Evolutionary conservation across 495 filamentous ascomycete species (phyloP).

Genomic region (Aspergillus sclerotiicarbonarius): DNA sequence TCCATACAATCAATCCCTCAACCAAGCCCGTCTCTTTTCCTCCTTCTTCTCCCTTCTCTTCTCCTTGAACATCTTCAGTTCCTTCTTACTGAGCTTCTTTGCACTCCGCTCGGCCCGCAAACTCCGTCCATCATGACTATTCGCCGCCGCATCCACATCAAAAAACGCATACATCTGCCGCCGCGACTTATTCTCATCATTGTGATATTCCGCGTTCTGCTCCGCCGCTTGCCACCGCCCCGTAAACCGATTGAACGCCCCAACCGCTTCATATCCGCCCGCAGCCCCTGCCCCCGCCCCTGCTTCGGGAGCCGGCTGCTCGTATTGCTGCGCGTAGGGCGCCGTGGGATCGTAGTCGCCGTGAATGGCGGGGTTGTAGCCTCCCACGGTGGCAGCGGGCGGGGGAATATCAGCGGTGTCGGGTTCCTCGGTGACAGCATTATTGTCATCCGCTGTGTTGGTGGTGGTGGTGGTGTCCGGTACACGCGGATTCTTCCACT

Average conservation of each 20-base stretch:
- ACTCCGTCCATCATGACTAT: constrained; percentile 86
- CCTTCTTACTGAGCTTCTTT: constrained; percentile 83
- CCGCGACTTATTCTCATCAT: constrained; percentile 83
- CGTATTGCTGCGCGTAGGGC: constrained; percentile 71
- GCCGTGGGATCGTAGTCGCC: constrained; percentile 94
- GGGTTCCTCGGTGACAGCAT: neutral
- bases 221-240: constrained; percentile 72
- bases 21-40: constrained; percentile 89
- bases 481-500: constrained; percentile 89
- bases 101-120: constrained; percentile 84
- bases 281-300: constrained; percentile 27
- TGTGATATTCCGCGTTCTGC: constrained; percentile 70
- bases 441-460: neutral
- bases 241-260: constrained; percentile 88
- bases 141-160: constrained; percentile 96
- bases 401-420: neutral
- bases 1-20: constrained; percentile 69
- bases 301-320: constrained; percentile 32
- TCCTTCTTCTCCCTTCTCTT: constrained; percentile 85
- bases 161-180: constrained; percentile 95
- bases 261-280: constrained; percentile 59
- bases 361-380: constrained; percentile 95
- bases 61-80: constrained; percentile 74
- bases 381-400: constrained; percentile 47
- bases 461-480: constrained; percentile 34